Evolutionary conservation across 768 basidiomycete species (phyloP), one percentile per base, ranked within the genome.

Genomic region (Termitomyces sp.): DNA sequence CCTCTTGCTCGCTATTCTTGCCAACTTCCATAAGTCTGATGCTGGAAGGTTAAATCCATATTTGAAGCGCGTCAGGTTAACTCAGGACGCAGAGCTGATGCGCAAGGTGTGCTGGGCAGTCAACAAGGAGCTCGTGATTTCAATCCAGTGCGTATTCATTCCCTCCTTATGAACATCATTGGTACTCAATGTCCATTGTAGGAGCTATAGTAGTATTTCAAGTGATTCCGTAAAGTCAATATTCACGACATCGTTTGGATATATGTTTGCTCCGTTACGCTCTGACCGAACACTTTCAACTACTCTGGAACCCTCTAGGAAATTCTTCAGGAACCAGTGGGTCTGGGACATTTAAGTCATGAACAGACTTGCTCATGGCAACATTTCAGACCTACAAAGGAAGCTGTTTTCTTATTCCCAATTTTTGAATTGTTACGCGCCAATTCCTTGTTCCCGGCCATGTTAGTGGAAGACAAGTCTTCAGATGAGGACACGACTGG

Each of bases 21-120:
- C 82, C 53, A 87, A 87, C 63, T 90, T 84, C 65, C 88, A 88
- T 66, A 86, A 84, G 63, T 86, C 85, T 0, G 86, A 87, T 64
- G 85, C 85, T 10, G 82, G 84, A 10, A 85, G 79, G 60, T 76
- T 87, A 39, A 90, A 90, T 67, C 81, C 82, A 1, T 88, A 86
- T 64, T 72, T 88, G 9, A 78, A 78, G 26, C 72, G 74, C 26
- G 80, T 88, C 29, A 71, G 71, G 36, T 75, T 77, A 31, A 77
- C 75, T 0, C 61, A 68, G 4, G 82, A 88, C 58, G 68, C 71
- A 6, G 77, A 75, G 10, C 63, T 87, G 2, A 79, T 88, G 79
- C 70, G 70, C 24, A 85, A 79, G 64, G 73, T 86, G 31, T 81
- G 79, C 56, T 82, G 81, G 81, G 79, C 82, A 24, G 68, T 78